These are phyloP conservation scores for Rhinocladiella similis DNA, from an alignment of 2,329 filamentous ascomycete species.

Conservation along the genomic window DNA sequence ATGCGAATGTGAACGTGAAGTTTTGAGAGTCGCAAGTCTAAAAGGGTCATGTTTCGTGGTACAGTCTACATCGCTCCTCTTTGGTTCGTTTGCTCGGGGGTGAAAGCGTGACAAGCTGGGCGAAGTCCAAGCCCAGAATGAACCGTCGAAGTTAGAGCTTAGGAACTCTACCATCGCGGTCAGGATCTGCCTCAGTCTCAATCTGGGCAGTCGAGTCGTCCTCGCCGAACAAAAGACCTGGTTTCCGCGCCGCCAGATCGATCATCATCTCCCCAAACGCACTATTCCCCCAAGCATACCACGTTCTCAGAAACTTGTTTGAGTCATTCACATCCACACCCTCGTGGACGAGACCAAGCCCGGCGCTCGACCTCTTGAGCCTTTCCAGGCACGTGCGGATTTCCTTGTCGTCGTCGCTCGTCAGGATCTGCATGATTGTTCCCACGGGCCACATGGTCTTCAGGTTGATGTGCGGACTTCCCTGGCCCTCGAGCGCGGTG, in stretches of 20 bases:
- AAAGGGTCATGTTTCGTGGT: no score
- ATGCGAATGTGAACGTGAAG: no score
- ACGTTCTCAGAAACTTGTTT: constrained; percentile 40
- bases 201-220: no score
- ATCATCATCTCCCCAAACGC: constrained; percentile 63
- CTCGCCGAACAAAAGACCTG: not conserved
- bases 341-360: constrained; percentile 83
- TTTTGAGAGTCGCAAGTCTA: no score
- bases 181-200: not conserved
- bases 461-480: constrained; percentile 76
- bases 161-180: no score
- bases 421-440: constrained; percentile 85
- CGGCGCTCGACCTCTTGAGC: constrained; percentile 69
- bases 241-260: constrained; percentile 5
- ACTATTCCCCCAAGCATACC: constrained; percentile 98
- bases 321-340: constrained; percentile 76
- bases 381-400: constrained; percentile 70
- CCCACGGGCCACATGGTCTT: constrained; percentile 96
- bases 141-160: no score
- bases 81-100: no score
- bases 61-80: no score
- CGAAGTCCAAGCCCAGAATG: no score
- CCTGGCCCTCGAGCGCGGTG: constrained; percentile 78
- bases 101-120: no score
- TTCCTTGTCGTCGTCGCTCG: constrained; percentile 70